Evolutionary conservation across 1,139 yeast species (phyloP).

Genomic region (Diutina neorugosa): DNA sequence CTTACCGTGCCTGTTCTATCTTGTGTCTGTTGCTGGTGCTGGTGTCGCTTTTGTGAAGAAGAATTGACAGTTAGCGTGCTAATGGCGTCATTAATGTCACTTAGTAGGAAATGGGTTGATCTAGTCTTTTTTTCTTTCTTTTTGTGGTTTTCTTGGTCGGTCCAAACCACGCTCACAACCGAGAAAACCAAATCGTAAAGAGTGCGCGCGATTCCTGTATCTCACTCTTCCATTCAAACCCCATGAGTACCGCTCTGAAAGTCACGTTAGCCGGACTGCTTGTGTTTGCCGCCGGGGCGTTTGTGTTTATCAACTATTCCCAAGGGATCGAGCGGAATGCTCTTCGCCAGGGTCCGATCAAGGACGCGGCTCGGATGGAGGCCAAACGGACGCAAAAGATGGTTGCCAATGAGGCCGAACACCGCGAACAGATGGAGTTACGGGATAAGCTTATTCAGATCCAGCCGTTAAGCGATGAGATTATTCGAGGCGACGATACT

Average conservation of each 20-base stretch:
- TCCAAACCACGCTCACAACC: too few relatives aligned
- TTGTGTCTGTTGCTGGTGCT: too few relatives aligned
- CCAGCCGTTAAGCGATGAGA: constrained; percentile 47
- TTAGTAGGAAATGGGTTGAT: too few relatives aligned
- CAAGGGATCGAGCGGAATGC: constrained; percentile 60
- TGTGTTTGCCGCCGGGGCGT: constrained; percentile 42
- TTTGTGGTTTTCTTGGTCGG: too few relatives aligned
- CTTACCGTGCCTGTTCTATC: too few relatives aligned
- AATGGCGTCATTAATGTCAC: too few relatives aligned
- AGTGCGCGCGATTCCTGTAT: too few relatives aligned
- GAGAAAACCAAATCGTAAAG: too few relatives aligned
- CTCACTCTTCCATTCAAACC: neutral
- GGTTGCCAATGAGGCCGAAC: constrained; percentile 55
- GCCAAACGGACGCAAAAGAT: constrained; percentile 32
- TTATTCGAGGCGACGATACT: constrained; percentile 18
- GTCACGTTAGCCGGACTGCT: constrained; percentile 54
- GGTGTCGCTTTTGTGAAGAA: too few relatives aligned
- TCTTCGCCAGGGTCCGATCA: constrained; percentile 68
- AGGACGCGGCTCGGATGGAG: constrained; percentile 54
- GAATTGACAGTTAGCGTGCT: too few relatives aligned
- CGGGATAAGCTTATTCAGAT: constrained; percentile 47
- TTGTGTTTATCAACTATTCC: constrained; percentile 54
- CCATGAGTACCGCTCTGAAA: constrained; percentile 61
- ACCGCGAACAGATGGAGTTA: constrained; percentile 60
- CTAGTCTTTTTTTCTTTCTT: too few relatives aligned